These are phyloP conservation scores for Lepidium campestre DNA, from an alignment of 441 rosid genomes.

Conservation along the genomic window DNA sequence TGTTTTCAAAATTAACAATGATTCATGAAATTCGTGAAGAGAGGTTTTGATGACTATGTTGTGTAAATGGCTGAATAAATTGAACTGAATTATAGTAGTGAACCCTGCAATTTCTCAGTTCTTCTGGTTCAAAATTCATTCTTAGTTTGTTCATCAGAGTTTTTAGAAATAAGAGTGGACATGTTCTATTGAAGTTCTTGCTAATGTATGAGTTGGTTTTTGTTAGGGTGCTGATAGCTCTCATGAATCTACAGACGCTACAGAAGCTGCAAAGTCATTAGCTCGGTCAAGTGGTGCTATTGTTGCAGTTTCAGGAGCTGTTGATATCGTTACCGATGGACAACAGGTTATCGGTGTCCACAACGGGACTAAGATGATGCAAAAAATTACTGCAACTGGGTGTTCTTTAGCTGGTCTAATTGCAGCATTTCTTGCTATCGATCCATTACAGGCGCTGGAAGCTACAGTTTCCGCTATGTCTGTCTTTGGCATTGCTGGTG, in stretches of 20 bases:
- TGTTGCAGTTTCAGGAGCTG: slow-evolving; percentile 80
- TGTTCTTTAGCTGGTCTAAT: slow-evolving; percentile 71
- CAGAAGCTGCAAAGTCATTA: slow-evolving; percentile 79
- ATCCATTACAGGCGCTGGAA: slow-evolving; percentile 47
- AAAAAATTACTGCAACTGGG: slow-evolving; percentile 83
- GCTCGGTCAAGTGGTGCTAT: slow-evolving; percentile 56
- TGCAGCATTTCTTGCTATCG: slow-evolving; percentile 72
- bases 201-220: background rate
- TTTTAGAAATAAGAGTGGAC: background rate
- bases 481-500: slow-evolving; percentile 76
- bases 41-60: background rate
- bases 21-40: background rate
- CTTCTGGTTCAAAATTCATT: background rate
- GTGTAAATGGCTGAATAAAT: background rate
- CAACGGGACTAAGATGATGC: slow-evolving; percentile 84
- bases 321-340: slow-evolving; percentile 79
- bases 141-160: background rate
- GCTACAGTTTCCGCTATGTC: slow-evolving; percentile 83
- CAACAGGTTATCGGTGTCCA: slow-evolving; percentile 44
- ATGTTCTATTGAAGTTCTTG: background rate
- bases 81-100: background rate
- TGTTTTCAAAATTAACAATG: background rate
- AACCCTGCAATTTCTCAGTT: background rate
- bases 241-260: slow-evolving; percentile 65
- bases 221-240: slow-evolving; percentile 73